Conservation (phyloP, 2,329 filamentous ascomycete genomes). For the Bertia moriformis region DNA sequence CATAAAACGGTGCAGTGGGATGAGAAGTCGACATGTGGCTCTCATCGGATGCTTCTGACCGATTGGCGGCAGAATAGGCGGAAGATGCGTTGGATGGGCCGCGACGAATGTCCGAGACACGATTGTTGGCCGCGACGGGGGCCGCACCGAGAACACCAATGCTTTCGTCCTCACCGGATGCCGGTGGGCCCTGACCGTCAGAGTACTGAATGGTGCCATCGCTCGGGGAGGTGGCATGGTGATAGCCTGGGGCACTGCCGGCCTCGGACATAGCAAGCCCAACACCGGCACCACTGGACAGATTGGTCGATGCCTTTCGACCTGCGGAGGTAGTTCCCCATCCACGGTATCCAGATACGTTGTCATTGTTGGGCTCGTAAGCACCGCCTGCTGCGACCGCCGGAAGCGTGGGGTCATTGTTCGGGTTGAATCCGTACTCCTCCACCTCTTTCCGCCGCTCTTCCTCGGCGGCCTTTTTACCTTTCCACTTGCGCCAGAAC, state of each 20-base stretch:
- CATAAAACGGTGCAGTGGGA: slow-evolving; percentile 29
- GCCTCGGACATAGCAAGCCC: slow-evolving; percentile 60
- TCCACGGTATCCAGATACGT: slow-evolving; percentile 70
- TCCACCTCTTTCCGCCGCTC: not conserved
- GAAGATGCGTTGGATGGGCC: slow-evolving; percentile 93
- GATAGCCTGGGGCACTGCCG: slow-evolving; percentile 50
- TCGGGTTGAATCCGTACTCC: slow-evolving; percentile 1
- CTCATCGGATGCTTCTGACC: slow-evolving; percentile 55
- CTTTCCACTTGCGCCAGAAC: slow-evolving; percentile 1
- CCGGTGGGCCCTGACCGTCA: slow-evolving; percentile 49
- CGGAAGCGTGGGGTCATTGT: slow-evolving; percentile 10
- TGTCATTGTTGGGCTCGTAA: slow-evolving; percentile 67
- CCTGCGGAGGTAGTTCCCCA: slow-evolving; percentile 76
- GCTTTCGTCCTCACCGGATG: not conserved
- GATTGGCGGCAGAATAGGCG: slow-evolving; percentile 71
- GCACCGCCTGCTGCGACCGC: slow-evolving; percentile 30
- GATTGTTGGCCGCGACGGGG: slow-evolving; percentile 51
- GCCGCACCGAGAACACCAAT: slow-evolving; percentile 53
- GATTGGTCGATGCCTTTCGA: slow-evolving; percentile 75
- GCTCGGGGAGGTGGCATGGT: slow-evolving; percentile 54
- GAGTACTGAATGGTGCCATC: slow-evolving; percentile 34
- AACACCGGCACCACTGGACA: slow-evolving; percentile 56
- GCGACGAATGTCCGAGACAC: slow-evolving; percentile 60
- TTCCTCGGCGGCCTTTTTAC: not conserved
- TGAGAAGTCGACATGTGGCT: slow-evolving; percentile 29